A percentile compares a stretch with the other conserved stretches of the same genome.
Conservation (phyloP, 495 filamentous ascomycete species). For the Neurospora discreta region DNA sequence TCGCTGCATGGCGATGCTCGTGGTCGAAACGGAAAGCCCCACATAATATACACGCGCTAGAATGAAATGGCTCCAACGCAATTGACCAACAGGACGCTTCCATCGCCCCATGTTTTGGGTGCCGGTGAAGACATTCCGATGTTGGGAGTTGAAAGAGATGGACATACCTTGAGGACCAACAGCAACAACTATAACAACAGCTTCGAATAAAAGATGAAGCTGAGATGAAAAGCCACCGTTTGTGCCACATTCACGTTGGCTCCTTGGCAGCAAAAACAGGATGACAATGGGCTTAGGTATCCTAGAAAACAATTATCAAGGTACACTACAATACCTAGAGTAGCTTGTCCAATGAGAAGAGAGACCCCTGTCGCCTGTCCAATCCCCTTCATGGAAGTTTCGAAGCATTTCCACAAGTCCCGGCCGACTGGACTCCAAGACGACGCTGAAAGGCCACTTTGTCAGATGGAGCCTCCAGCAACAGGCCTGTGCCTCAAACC, state of each 20-base stretch:
- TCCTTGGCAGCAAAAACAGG: background rate
- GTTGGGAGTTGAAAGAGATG: background rate
- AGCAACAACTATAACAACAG: background rate
- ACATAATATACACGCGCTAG: background rate
- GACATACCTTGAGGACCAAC: background rate
- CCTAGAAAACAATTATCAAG: background rate
- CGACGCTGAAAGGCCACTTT: conserved; percentile 11
- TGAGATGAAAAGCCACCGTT: background rate
- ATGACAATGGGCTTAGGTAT: background rate
- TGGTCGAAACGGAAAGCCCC: background rate
- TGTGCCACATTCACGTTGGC: background rate
- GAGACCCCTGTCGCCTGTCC: background rate
- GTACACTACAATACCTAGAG: background rate
- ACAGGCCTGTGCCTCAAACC: background rate
- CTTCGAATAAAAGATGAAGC: background rate
- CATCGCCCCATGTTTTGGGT: background rate
- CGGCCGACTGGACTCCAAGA: background rate
- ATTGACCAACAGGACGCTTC: background rate
- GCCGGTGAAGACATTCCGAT: background rate
- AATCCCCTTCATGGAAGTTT: conserved; percentile 15
- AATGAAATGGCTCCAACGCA: background rate
- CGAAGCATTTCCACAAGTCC: conserved; percentile 13
- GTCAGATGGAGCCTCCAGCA: background rate
- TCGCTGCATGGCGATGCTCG: background rate
- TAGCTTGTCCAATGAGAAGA: background rate